Conservation (phyloP, 176 grass and related monocot species). For the Ensete ventricosum region DNA sequence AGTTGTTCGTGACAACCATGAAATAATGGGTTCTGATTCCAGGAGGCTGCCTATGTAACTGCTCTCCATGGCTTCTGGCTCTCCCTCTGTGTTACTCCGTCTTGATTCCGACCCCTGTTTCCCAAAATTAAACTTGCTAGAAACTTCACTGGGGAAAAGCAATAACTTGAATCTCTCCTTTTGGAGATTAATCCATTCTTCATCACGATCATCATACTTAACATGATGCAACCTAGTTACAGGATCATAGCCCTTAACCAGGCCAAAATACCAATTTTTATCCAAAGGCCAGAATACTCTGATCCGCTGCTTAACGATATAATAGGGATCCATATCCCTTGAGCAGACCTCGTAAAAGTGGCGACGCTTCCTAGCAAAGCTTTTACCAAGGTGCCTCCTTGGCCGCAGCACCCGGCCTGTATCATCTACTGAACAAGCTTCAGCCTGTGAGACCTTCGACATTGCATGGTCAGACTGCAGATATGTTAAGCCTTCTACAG, state of each 20-base stretch:
- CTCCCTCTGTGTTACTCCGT: conserved; percentile 25
- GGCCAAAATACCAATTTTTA: conserved; percentile 81
- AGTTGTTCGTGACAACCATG: conserved; percentile 37
- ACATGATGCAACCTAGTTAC: conserved; percentile 67
- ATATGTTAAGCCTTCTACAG: conserved; percentile 16
- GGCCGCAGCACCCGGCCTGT: conserved; percentile 38
- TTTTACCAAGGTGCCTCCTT: conserved; percentile 43
- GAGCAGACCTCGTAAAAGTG: conserved; percentile 77
- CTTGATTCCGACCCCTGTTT: conserved; percentile 33
- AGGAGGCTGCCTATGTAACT: conserved; percentile 30
- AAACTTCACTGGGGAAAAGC: conserved; percentile 66
- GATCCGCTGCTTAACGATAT: conserved; percentile 75
- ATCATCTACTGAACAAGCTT: conserved; percentile 25
- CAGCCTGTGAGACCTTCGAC: conserved; percentile 28
- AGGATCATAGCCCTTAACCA: conserved; percentile 83
- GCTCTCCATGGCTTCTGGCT: conserved; percentile 30
- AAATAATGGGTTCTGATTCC: conserved; percentile 50
- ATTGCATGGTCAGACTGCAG: conserved; percentile 8
- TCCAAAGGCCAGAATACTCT: conserved; percentile 99
- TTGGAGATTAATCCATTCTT: conserved; percentile 96
- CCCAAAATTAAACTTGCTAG: conserved; percentile 36
- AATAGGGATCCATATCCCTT: conserved; percentile 66
- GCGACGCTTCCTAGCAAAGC: conserved; percentile 48
- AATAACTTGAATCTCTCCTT: conserved; percentile 95
- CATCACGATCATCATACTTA: conserved; percentile 89